A percentile compares a stretch with the other conserved stretches of the same genome.
phyloP scores from a whole-genome alignment of 371 early-diverging fungal species.

The Syncephalastrum contaminatum region DNA sequence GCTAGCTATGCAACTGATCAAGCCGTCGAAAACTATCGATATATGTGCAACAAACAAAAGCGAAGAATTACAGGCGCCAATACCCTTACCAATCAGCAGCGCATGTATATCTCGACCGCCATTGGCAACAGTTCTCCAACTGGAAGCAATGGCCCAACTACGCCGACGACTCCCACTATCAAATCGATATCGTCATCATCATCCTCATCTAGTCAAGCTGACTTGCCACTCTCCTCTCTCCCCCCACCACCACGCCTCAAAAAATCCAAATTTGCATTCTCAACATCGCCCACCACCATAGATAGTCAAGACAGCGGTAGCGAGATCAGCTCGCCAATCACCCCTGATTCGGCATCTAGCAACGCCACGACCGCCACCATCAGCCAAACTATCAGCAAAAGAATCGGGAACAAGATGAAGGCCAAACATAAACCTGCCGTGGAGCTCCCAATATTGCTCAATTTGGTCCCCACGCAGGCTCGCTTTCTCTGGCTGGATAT shows the following conservation, averaged over 20 bases:
- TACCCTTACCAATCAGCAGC: conserved; percentile 3
- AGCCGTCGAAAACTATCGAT: conserved; percentile 20
- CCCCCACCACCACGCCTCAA: too few relatives aligned
- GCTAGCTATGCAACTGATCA: conserved; percentile 21
- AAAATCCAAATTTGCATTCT: too few relatives aligned
- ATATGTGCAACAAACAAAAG: background rate
- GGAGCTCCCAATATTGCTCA: conserved; percentile 17
- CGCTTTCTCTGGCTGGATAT: conserved; percentile 37
- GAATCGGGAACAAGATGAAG: background rate
- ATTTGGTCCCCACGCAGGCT: conserved; percentile 26
- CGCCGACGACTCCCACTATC: background rate
- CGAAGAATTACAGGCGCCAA: too few relatives aligned
- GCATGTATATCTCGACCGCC: conserved; percentile 5
- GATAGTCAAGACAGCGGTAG: too few relatives aligned
- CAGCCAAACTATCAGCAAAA: conserved; percentile 2
- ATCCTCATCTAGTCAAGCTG: conserved; percentile 1
- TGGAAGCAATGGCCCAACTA: conserved; percentile 3
- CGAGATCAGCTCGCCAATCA: too few relatives aligned
- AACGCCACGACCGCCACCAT: conserved; percentile 8
- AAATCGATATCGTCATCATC: background rate
- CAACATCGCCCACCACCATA: too few relatives aligned
- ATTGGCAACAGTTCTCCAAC: conserved; percentile 3
- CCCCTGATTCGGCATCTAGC: too few relatives aligned
- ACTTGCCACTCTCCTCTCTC: too few relatives aligned
- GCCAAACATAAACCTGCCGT: conserved; percentile 4